Conservation (phyloP, 306 rosid genomes). For the Crotalaria pallida region DNA sequence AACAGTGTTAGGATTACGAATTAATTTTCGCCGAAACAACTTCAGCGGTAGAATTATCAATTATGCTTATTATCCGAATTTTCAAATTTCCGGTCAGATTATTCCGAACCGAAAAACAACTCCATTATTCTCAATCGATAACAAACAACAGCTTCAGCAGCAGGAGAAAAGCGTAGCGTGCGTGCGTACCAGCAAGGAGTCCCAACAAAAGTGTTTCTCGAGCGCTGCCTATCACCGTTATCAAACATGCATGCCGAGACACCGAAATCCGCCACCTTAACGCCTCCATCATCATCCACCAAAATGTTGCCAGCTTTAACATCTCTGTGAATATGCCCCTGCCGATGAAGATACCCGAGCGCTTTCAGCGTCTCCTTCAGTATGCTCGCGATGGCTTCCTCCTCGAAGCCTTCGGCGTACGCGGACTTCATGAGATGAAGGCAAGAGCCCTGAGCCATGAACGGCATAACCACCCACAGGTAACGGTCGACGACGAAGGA, state of each 20-base stretch:
- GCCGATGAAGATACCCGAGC: conserved; percentile 79
- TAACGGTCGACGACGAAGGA: conserved; percentile 80
- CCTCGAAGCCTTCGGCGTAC: conserved; percentile 85
- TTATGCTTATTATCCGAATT: too few species aligned
- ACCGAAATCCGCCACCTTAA: conserved; percentile 95
- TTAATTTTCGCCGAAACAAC: too few species aligned
- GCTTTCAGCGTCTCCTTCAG: conserved; percentile 91
- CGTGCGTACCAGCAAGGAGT: conserved; percentile 96
- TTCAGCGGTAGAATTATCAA: too few species aligned
- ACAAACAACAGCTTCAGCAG: too few species aligned
- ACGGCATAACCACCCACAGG: conserved; percentile 97
- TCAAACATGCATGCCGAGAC: conserved; percentile 98
- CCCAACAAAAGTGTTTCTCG: conserved; percentile 89
- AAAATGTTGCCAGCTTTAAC: conserved; percentile 97
- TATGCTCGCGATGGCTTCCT: conserved; percentile 71
- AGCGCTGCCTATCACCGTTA: conserved; percentile 85
- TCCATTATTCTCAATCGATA: too few species aligned
- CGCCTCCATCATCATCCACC: conserved; percentile 64
- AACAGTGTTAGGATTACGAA: too few species aligned
- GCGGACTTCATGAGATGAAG: conserved; percentile 92
- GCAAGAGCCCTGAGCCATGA: conserved; percentile 96
- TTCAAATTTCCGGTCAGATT: too few species aligned
- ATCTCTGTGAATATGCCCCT: conserved; percentile 96
- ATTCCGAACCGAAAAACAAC: too few species aligned
- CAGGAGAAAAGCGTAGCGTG: too few species aligned